Evolutionary conservation across 2,329 filamentous ascomycete genomes (phyloP), one percentile per base, ranked within the genome.

Genomic region (Sclerotinia nivalis): DNA sequence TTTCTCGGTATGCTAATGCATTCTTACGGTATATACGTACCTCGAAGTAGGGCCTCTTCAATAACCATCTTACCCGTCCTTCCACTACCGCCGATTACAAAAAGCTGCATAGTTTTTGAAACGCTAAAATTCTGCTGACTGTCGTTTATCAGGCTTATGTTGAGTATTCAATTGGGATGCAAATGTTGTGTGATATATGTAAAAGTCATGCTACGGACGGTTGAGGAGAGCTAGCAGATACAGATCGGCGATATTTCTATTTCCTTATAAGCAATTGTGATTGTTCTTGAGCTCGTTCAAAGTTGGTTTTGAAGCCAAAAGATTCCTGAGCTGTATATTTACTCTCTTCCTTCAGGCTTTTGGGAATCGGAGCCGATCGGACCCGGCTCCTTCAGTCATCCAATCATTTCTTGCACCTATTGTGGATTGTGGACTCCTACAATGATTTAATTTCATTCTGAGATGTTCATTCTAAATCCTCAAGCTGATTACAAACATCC

Each of bases 1-100:
- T 64, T 7, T 50, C 9, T 52, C 6, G 6, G 31, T 40, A 20
- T 13, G 22, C 31, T 37, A 28, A 49, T 65, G 47, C 61, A 65
- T 37, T 65, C 61, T 65, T 65, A 65, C 47, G 34, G n/a, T 43
- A 31, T 54, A 40, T 66, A 55, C 62, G n/a, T 58, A 66, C 64
- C 64, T 49, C 70, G 70, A 45, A 62, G 66, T 34, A 74, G 66
- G 49, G 81, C 80, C 54, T 81, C 79, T 31, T 80, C 71, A 61
- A 84, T 77, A 68, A 82, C 78, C 54, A 84, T 78, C 66, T 78
- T 76, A 74, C 84, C 84, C 66, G 83, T 84, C 62, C 81, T 82
- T 69, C 84, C 84, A 62, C 78, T 83, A 68, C 80, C 84, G 47
- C 83, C 84, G 52, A 85, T 76, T 52, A 72, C 37, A 70, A 86